These are phyloP conservation scores for Trichoderma gracile DNA, from an alignment of 2,329 filamentous ascomycete genomes.

Conservation along the genomic window DNA sequence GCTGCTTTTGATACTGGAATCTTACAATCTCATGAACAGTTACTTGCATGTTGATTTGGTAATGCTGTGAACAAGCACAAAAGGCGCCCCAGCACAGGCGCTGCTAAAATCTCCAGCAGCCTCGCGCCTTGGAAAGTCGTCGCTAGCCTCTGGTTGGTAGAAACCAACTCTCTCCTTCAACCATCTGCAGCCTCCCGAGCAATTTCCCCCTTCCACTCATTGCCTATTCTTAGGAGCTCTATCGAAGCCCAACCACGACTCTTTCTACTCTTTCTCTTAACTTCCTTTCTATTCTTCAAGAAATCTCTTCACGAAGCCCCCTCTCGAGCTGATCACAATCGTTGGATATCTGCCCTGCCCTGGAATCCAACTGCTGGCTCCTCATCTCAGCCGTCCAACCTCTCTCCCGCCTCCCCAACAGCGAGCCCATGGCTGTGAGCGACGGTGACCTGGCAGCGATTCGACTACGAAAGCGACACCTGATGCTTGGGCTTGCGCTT, in stretches of 20 bases:
- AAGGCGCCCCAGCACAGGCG: neutral
- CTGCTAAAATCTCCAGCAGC: neutral
- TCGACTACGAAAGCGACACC: constrained; percentile 25
- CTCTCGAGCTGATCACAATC: neutral
- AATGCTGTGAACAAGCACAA: too few species aligned
- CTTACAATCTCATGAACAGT: too few species aligned
- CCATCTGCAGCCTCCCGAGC: constrained; percentile 1
- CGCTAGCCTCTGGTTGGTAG: neutral
- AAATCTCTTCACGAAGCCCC: too few species aligned
- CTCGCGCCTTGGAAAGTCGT: neutral
- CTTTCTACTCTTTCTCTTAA: too few species aligned
- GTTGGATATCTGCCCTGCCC: neutral
- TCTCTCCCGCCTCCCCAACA: constrained; percentile 18
- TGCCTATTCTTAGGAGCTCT: neutral
- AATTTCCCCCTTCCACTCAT: neutral
- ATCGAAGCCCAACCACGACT: neutral
- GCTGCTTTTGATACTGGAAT: too few species aligned
- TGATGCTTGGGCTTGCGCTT: constrained; percentile 21
- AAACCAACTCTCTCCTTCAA: neutral
- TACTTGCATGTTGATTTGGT: too few species aligned
- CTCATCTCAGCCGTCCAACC: neutral
- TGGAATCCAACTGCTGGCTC: neutral
- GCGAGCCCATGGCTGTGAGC: constrained; percentile 27
- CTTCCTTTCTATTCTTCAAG: neutral
- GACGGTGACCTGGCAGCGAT: constrained; percentile 17